Evolutionary conservation across 73 alveolate species (phyloP), one percentile per base, ranked within the genome.

Genomic region (Uronychia setigera): DNA sequence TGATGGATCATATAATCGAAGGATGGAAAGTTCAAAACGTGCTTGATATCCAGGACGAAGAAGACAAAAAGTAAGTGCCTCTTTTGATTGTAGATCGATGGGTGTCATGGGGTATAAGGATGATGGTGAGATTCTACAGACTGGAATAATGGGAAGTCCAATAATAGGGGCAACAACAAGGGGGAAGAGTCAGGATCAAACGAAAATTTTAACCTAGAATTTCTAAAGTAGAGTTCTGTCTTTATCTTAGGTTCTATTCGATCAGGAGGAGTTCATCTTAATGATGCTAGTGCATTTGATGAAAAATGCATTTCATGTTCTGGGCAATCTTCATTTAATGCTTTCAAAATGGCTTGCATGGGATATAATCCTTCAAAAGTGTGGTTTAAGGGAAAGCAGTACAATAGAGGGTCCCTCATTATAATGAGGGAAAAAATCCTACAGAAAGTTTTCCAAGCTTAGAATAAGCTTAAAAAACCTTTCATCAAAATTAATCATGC

Each of bases 331-430:
- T 46, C 67, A 11, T 19, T 46, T 46, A 46, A 46, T 46, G 81
- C 81, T 1, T 76, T 76, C 19, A 76, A 76, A 30, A 76, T 76
- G 81, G 81, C 81, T 19, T 76, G 81, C 57, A 19, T 76, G n/a
- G 81, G 59, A 19, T 76, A 76, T 34, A 11, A 14, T 76, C 81
- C 81, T 1, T 76, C 81, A 76, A 76, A 76, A 30, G 81, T 76
- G 34, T 31, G 35, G 57, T 76, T 28, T 30, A 76, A 76, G 30
- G 81, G 81, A 5, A 76, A 76, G 1, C 32, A 34, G 26, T 76
- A 29, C 19, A 28, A 26, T 26, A 31, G 81, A 25, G 35, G 1
- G 1, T 31, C 26, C 1, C 30, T 76, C 26, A 29, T 76, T 76
- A 1, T 0, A 26, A 76, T 46, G 19, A 46, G 67, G 19, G 67